Evolutionary conservation across 768 basidiomycete genomes (phyloP).

Genomic region (Mrakia blollopis): DNA sequence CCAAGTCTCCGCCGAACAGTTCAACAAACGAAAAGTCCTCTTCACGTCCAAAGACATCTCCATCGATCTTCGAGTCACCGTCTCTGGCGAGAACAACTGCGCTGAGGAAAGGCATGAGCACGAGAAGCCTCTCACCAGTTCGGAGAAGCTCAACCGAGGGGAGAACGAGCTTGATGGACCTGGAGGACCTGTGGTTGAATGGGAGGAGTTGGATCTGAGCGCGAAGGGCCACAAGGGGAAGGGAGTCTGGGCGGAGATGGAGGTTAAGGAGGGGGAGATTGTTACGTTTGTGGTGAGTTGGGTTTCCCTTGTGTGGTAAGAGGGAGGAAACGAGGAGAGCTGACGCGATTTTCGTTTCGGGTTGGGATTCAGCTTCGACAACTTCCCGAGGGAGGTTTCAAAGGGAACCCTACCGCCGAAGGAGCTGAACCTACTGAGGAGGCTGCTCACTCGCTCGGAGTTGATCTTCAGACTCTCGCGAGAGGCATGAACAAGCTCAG

Average conservation of each 20-base stretch:
- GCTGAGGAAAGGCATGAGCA: conserved; percentile 43
- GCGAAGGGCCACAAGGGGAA: conserved; percentile 71
- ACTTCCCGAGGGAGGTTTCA: conserved; percentile 24
- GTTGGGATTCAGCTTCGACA: conserved; percentile 3
- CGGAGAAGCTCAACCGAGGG: not conserved
- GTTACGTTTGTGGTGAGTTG: conserved; percentile 84
- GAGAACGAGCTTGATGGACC: conserved; percentile 20
- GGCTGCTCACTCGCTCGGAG: conserved; percentile 49
- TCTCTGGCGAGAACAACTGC: conserved; percentile 33
- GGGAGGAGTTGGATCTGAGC: conserved; percentile 57
- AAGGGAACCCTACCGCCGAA: conserved; percentile 37
- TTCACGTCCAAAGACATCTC: conserved; percentile 41
- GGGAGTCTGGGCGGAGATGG: conserved; percentile 57
- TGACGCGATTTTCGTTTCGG: not conserved
- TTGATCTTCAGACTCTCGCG: conserved; percentile 51
- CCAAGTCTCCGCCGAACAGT: conserved; percentile 34
- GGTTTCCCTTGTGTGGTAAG: conserved; percentile 3
- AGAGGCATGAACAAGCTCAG: conserved; percentile 50
- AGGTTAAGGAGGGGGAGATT: conserved; percentile 67
- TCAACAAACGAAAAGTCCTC: conserved; percentile 50
- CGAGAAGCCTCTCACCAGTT: conserved; percentile 35
- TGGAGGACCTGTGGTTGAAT: conserved; percentile 44
- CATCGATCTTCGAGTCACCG: conserved; percentile 38
- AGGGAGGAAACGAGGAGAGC: not conserved
- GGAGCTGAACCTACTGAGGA: conserved; percentile 45